These are phyloP conservation scores for Grosmannia serpens DNA, from an alignment of 2,329 filamentous ascomycete species.

Conservation along the genomic window DNA sequence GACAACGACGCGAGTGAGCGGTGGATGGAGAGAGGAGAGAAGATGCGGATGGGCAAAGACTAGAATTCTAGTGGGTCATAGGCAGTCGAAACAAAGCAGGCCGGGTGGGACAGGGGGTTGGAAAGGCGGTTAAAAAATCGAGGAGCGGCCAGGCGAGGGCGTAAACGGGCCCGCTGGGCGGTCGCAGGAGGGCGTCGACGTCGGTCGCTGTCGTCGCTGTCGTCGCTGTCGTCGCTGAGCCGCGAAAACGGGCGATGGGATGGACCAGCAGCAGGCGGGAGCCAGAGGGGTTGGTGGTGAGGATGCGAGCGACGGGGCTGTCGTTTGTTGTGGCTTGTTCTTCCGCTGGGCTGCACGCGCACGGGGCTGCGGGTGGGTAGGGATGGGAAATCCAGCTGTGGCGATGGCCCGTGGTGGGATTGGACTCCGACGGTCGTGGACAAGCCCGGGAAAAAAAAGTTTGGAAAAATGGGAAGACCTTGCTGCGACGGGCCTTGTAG, in stretches of 20 bases:
- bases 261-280: background rate
- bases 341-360: conserved; percentile 1
- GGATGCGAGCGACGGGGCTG: background rate
- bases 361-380: conserved; percentile 1
- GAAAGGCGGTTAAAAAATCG: background rate
- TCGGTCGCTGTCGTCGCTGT: background rate
- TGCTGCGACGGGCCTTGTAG: background rate
- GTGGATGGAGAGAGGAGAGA: background rate
- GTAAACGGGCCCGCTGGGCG: background rate
- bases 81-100: background rate
- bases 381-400: background rate
- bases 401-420: background rate
- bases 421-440: background rate
- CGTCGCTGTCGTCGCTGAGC: background rate
- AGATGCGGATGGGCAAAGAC: background rate
- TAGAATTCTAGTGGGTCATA: background rate
- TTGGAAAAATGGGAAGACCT: background rate
- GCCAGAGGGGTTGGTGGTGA: background rate
- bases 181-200: background rate
- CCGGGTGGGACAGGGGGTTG: background rate
- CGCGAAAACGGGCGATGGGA: background rate
- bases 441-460: background rate
- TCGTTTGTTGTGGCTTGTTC: background rate
- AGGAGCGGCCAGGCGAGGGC: background rate
- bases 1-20: background rate